Evolutionary conservation across 352 stramenopile species (phyloP), one percentile per base, ranked within the genome.

Genomic region (Ophiocytium majus): DNA sequence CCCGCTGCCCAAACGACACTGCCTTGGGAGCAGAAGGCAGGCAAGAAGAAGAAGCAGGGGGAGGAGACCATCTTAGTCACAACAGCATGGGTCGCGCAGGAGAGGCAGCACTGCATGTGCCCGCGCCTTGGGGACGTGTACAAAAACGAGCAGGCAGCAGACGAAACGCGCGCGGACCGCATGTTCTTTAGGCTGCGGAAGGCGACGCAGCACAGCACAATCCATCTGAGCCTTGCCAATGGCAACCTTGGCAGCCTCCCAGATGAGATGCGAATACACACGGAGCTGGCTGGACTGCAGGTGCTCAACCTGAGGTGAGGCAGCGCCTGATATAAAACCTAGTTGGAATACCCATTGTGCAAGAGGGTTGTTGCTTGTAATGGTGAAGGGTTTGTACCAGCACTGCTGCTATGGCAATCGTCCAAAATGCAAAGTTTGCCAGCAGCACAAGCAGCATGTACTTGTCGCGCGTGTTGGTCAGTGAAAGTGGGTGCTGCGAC

Each of bases 121-220:
- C 86, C 86, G n/a, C 64, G 86, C 9, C 75, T 90, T 10, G 86
- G 86, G 32, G 86, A 90, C 76, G 75, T 81, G 71, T 90, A 89
- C 80, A 36, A 49, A 9, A 74, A 79, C 17, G 84, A 78, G 76
- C 63, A 82, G 10, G 36, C 74, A 49, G 86, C 84, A 14, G 50
- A 85, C 19, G 75, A 86, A 31, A 49, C 88, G 0, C 34, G 84
- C 9, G 80, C 83, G 63, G 86, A 89, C 66, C 36, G 76, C 28
- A 76, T 84, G 17, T 85, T 89, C 57, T 81, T 79, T 32, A 78
- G 79, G 0, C 63, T 86, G 63, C 76, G 81, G 57, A 75, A 86
- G 50, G 82, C 83, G 28, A 81, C 89, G 28, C 19, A 88, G 28
- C 35, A 84, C 34, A 43, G 37, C 57, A 71, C 84, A 19, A 35